Evolutionary conservation across 176 grass and related monocot species (phyloP).

Genomic region (Dendrocalamus sinicus): DNA sequence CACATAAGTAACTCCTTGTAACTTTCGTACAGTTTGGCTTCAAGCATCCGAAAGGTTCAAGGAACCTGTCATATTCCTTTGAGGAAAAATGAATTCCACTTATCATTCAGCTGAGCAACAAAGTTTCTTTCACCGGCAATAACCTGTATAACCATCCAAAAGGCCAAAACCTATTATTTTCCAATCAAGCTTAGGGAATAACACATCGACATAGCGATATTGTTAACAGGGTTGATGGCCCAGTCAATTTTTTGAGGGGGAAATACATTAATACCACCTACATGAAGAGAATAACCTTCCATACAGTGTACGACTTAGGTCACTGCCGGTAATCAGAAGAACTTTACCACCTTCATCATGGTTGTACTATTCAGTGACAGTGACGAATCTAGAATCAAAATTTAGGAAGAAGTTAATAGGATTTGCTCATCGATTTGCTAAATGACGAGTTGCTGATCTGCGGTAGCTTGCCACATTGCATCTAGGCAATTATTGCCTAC

Average conservation of each 20-base stretch:
- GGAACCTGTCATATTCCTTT: slow-evolving; percentile 39
- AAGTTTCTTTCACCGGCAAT: slow-evolving; percentile 59
- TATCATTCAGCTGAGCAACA: slow-evolving; percentile 72
- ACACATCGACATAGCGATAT: not conserved
- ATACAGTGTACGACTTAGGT: slow-evolving; percentile 51
- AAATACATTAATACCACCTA: not conserved
- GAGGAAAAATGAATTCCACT: slow-evolving; percentile 51
- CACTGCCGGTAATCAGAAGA: slow-evolving; percentile 54
- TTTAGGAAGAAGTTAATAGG: no score
- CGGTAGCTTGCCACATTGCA: not conserved
- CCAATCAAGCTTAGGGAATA: not conserved
- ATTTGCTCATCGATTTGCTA: no score
- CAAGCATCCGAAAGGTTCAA: slow-evolving; percentile 4
- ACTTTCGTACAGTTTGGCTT: slow-evolving; percentile 48
- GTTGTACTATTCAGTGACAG: no score
- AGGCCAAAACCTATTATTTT: slow-evolving; percentile 16
- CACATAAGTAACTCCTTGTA: slow-evolving; percentile 46
- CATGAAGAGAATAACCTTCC: slow-evolving; percentile 56
- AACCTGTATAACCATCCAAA: slow-evolving; percentile 55
- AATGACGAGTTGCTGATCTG: no score
- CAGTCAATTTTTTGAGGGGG: not conserved
- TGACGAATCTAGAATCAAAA: no score
- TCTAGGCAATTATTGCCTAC: slow-evolving; percentile 70
- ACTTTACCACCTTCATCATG: slow-evolving; percentile 87
- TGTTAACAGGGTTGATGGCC: not conserved